phyloP scores from a whole-genome alignment of 2,329 filamentous ascomycete species.

The Curvularia verruculosa region DNA sequence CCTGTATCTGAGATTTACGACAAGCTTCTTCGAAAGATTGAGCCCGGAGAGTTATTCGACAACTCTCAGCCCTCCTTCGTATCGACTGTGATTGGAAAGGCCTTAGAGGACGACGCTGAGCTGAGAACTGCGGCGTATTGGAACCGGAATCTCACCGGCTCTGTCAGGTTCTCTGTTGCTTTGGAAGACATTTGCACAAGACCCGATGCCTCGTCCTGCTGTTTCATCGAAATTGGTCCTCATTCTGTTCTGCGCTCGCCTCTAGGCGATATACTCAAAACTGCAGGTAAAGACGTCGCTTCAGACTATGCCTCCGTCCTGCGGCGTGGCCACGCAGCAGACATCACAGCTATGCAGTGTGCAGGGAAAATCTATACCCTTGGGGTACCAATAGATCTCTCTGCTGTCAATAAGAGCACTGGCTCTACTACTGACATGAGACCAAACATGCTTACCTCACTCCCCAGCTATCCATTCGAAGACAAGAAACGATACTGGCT shows the following conservation, averaged over 20 bases:
- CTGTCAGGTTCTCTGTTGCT: slow-evolving; percentile 22
- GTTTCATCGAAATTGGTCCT: slow-evolving; percentile 29
- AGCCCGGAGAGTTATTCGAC: not conserved
- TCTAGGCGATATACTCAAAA: slow-evolving; percentile 15
- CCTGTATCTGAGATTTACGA: slow-evolving; percentile 25
- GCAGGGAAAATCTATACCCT: slow-evolving; percentile 10
- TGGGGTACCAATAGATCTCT: slow-evolving; percentile 10
- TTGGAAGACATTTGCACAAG: slow-evolving; percentile 25
- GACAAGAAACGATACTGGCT: slow-evolving; percentile 21
- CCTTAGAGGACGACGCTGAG: not conserved
- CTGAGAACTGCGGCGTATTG: slow-evolving; percentile 21
- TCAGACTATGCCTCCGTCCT: slow-evolving; percentile 21
- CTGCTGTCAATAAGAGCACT: slow-evolving; percentile 5
- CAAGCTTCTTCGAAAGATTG: slow-evolving; percentile 11
- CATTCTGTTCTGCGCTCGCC: slow-evolving; percentile 23
- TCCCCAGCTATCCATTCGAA: slow-evolving; percentile 20
- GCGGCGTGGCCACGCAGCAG: slow-evolving; percentile 11
- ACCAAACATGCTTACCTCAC: slow-evolving; percentile 11
- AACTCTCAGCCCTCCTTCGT: slow-evolving; percentile 6
- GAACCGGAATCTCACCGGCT: slow-evolving; percentile 21
- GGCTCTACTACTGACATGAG: not conserved
- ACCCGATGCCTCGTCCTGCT: slow-evolving; percentile 4
- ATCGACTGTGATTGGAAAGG: slow-evolving; percentile 18
- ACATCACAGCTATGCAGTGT: slow-evolving; percentile 17
- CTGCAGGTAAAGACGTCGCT: not conserved